A percentile compares a stretch with the other conserved stretches of the same genome.
Conservation (phyloP, 2,329 filamentous ascomycete genomes). For the Metarhizium guizhouense region DNA sequence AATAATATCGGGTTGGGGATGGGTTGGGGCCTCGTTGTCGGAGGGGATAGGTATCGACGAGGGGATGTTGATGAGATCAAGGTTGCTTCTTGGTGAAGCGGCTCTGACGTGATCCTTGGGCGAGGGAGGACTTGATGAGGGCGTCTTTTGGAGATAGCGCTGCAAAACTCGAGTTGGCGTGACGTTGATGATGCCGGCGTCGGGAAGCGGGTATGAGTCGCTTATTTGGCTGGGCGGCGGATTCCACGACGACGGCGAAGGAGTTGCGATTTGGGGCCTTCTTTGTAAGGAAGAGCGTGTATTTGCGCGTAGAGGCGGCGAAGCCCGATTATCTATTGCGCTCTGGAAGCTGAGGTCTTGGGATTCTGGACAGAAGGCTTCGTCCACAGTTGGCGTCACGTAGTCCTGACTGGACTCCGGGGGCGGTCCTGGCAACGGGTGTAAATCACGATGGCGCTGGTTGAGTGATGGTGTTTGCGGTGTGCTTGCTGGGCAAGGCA, state of each 20-base stretch:
- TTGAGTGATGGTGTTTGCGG: no score
- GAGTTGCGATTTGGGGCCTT: conserved; percentile 6
- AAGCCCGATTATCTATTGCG: conserved; percentile 34
- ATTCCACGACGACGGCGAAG: conserved; percentile 28
- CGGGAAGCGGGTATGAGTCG: conserved; percentile 42
- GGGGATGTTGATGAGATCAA: conserved; percentile 9
- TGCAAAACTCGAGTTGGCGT: conserved; percentile 44
- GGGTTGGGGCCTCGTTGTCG: neutral
- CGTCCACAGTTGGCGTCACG: conserved; percentile 9
- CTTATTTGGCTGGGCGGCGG: conserved; percentile 41
- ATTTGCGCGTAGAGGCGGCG: conserved; percentile 16
- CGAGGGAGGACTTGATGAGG: neutral
- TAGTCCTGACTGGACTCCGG: conserved; percentile 8
- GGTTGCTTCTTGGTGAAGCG: neutral
- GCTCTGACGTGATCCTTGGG: conserved; percentile 9
- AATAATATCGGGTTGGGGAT: conserved; percentile 10
- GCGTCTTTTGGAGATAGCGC: conserved; percentile 31
- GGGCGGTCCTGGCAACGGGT: neutral
- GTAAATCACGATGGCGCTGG: no score
- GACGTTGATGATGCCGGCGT: conserved; percentile 15
- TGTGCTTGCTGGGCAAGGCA: neutral
- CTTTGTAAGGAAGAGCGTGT: conserved; percentile 5
- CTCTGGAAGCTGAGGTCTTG: conserved; percentile 36
- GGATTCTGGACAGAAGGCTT: conserved; percentile 20
- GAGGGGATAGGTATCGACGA: conserved; percentile 2